phyloP scores from a whole-genome alignment of 179 eudicot genomes.

The Patellifolia procumbens region DNA sequence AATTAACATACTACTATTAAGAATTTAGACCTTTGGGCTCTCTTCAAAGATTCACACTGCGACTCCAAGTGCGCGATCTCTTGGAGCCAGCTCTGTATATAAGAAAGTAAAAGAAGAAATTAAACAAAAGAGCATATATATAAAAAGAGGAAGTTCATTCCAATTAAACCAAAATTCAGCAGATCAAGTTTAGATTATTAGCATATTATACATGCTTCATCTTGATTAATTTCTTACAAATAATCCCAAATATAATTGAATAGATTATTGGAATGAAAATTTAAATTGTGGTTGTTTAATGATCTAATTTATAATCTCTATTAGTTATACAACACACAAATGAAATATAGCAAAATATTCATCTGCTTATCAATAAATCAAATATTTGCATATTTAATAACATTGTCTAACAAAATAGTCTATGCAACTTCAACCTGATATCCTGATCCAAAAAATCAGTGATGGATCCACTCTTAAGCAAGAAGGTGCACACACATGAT shows the following conservation, averaged over 20 bases:
- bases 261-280: not conserved
- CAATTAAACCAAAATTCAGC: not conserved
- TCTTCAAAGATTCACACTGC: conserved; percentile 69
- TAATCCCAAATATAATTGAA: not conserved
- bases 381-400: not conserved
- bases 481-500: no score
- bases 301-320: not conserved
- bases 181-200: no score
- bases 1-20: not conserved
- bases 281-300: not conserved
- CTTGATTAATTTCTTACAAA: not conserved
- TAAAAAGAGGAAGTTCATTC: not conserved
- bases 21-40: conserved; percentile 62
- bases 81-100: conserved; percentile 38
- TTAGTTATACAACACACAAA: not conserved
- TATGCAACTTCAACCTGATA: not conserved
- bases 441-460: no score
- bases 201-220: not conserved
- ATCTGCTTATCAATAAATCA: not conserved
- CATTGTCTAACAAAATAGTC: no score
- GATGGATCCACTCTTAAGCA: no score
- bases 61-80: conserved; percentile 59
- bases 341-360: no score
- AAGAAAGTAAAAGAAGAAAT: not conserved
- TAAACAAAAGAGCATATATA: not conserved